Evolutionary conservation across 345 rosid species (phyloP), one percentile per base, ranked within the genome.

Genomic region (Melastoma malabathricum): DNA sequence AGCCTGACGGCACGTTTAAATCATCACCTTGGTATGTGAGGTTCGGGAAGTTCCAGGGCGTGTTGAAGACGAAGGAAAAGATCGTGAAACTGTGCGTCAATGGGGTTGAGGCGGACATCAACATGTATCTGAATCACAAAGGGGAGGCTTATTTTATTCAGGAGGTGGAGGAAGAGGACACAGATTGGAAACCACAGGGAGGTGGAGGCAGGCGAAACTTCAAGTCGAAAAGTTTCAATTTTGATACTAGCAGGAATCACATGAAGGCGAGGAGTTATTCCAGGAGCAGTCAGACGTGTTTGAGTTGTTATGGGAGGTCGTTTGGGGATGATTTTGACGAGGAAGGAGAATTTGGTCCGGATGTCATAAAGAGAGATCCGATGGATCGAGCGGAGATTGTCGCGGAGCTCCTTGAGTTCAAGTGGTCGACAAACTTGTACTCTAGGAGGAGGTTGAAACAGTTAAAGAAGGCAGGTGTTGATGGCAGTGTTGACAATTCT

Each of bases 21-120:
- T 82, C 98, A 6, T 87, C 98, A 13, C 98, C 98, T 67, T 92
- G 98, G 97, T 87, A 83, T 55, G 86, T 87, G 10, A 57, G 83
- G 65, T 84, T 92, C 59, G 98, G 98, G 44, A 92, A 87, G 67
- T 92, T 92, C 67, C 98, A 84, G 67, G 98, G 98, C 55, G 97
- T 87, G 61, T 73, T 92, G 61, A 84, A 84, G 81, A 64, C 84
- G 12, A 71, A 58, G 23, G 83, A 68, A 63, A 83, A 79, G 64
- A 59, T 73, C 25, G 95, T 92, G 50, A 76, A 46, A 52, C 71
- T 88, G 46, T 51, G 60, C 39, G 88, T 92, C 10, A 76, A 92
- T 70, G 95, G 80, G 10, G 67, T 69, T 2, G 89, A 81, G 44
- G 81, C 86, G 1, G 54, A 65, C 63, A 77, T 92, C 62, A 67